Evolutionary conservation across 805 yeast genomes (phyloP).

Genomic region (Teunomyces panamensis): DNA sequence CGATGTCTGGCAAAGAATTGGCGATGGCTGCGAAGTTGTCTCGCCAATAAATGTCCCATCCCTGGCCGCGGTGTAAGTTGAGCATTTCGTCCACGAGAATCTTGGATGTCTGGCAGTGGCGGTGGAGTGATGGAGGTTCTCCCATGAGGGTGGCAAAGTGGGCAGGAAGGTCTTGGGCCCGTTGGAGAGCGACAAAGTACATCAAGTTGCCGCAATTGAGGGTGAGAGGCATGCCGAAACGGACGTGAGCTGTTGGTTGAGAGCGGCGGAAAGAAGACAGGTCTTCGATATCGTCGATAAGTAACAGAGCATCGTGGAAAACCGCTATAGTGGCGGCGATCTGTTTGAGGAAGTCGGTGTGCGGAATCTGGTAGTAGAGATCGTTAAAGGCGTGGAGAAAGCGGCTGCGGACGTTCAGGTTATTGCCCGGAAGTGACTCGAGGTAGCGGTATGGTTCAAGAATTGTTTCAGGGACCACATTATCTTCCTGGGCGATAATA

Average conservation of each 20-base stretch:
- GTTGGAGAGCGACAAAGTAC: slow-evolving; percentile 69
- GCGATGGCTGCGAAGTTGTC: slow-evolving; percentile 36
- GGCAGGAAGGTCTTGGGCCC: slow-evolving; percentile 25
- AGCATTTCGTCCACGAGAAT: slow-evolving; percentile 71
- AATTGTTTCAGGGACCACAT: slow-evolving; percentile 9
- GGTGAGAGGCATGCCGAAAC: slow-evolving; percentile 76
- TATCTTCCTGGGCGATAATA: not conserved
- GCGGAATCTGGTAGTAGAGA: slow-evolving; percentile 27
- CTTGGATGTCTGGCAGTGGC: slow-evolving; percentile 27
- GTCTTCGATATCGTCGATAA: slow-evolving; percentile 89
- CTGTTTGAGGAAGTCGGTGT: slow-evolving; percentile 17
- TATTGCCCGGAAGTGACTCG: slow-evolving; percentile 31
- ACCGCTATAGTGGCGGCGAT: slow-evolving; percentile 30
- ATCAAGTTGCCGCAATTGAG: slow-evolving; percentile 81
- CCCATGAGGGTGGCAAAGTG: slow-evolving; percentile 9
- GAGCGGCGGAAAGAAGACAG: slow-evolving; percentile 71
- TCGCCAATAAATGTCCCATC: slow-evolving; percentile 86
- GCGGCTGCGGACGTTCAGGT: slow-evolving; percentile 26
- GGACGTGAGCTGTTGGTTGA: slow-evolving; percentile 69
- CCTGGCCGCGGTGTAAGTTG: slow-evolving; percentile 86
- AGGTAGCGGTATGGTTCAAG: slow-evolving; percentile 31
- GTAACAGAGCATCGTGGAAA: slow-evolving; percentile 31
- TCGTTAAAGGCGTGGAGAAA: slow-evolving; percentile 35
- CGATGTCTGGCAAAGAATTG: slow-evolving; percentile 21
- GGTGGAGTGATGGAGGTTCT: slow-evolving; percentile 3